Evolutionary conservation across 345 rosid genomes (phyloP).

Genomic region (Erucastrum elatum): DNA sequence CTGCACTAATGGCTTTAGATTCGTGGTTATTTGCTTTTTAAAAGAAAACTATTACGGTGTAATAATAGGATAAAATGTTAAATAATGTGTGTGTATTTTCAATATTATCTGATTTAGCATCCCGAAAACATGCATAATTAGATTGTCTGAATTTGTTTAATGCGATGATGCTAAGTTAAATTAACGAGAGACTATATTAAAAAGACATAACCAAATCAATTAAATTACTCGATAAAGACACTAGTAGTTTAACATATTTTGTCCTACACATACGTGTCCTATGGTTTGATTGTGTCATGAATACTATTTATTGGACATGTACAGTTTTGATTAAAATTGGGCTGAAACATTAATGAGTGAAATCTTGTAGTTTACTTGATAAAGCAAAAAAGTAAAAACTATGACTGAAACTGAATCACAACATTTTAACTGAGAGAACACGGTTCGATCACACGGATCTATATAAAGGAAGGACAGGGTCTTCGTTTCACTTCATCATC

Average conservation of each 20-base stretch:
- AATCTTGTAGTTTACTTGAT: background rate
- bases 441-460: background rate
- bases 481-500: constrained; percentile 25
- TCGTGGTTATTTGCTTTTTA: background rate
- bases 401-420: background rate
- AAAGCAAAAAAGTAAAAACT: background rate
- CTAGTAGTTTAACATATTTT: background rate
- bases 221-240: background rate
- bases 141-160: background rate
- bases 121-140: background rate
- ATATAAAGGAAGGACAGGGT: background rate
- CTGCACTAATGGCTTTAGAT: background rate
- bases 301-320: background rate
- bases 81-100: background rate
- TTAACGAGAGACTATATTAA: background rate
- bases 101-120: background rate
- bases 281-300: background rate
- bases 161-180: background rate
- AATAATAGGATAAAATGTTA: constrained; percentile 10
- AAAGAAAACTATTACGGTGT: background rate
- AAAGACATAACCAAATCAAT: background rate
- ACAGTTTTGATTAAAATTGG: background rate
- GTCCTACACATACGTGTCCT: background rate
- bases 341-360: background rate
- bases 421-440: background rate